Conservation (phyloP, 352 stramenopile genomes). For the Blastocystis hominis region DNA sequence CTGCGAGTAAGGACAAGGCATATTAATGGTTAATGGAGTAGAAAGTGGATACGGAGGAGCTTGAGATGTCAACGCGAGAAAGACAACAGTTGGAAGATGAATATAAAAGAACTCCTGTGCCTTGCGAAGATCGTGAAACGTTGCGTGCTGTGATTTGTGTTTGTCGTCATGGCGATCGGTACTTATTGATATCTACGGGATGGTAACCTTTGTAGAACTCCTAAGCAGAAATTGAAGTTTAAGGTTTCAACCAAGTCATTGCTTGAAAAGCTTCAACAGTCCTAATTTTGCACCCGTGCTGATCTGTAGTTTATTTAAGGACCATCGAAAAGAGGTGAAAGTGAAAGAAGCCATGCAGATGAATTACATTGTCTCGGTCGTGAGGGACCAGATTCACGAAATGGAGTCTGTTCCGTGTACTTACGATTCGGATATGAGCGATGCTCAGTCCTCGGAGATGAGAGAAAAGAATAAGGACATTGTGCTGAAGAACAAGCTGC, state of each 20-base stretch:
- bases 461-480: slow-evolving; percentile 63
- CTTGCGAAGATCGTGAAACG: slow-evolving; percentile 78
- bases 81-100: slow-evolving; percentile 54
- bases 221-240: slow-evolving; percentile 97
- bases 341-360: slow-evolving; percentile 72
- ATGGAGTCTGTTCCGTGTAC: slow-evolving; percentile 69
- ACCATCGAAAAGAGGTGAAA: slow-evolving; percentile 72
- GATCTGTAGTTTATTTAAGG: slow-evolving; percentile 58
- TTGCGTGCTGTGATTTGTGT: slow-evolving; percentile 95
- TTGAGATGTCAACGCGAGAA: slow-evolving; percentile 54
- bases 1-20: background rate
- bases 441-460: slow-evolving; percentile 73
- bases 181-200: background rate
- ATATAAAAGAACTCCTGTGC: background rate
- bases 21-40: background rate
- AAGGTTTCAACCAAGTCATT: slow-evolving; percentile 62
- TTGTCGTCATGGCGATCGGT: slow-evolving; percentile 88
- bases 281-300: background rate
- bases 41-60: slow-evolving; percentile 57
- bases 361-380: slow-evolving; percentile 68
- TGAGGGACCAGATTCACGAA: slow-evolving; percentile 63
- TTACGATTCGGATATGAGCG: slow-evolving; percentile 71
- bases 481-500: slow-evolving; percentile 67
- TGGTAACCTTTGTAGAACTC: slow-evolving; percentile 66
- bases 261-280: background rate